A percentile compares a stretch with the other conserved stretches of the same genome.
Conservation (phyloP, 2,329 filamentous ascomycete species). For the Bisporella sp. region DNA sequence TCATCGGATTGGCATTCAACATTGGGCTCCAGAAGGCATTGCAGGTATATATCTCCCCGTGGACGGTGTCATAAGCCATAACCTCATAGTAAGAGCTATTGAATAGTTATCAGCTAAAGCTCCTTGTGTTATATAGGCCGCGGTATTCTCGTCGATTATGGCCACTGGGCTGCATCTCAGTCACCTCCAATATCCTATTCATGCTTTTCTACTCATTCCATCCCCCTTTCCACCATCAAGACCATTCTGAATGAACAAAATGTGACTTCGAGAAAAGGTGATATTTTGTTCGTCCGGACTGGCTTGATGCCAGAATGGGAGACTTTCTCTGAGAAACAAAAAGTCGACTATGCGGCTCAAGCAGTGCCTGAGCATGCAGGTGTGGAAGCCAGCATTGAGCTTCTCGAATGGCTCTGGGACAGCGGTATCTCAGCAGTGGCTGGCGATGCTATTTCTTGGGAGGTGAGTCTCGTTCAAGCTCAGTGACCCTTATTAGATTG, state of each 20-base stretch:
- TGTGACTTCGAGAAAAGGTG: slow-evolving; percentile 40
- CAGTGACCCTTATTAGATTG: background rate
- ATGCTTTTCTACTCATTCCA: slow-evolving; percentile 33
- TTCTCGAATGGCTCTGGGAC: slow-evolving; percentile 31
- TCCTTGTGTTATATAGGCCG: slow-evolving; percentile 29
- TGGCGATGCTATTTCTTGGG: slow-evolving; percentile 34
- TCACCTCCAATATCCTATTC: slow-evolving; percentile 28
- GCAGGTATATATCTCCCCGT: slow-evolving; percentile 21
- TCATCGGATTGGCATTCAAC: slow-evolving; percentile 39
- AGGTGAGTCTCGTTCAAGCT: slow-evolving; percentile 12
- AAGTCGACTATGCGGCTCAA: slow-evolving; percentile 24
- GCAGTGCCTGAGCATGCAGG: slow-evolving; percentile 29
- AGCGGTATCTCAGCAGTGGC: slow-evolving; percentile 29
- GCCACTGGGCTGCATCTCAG: slow-evolving; percentile 31
- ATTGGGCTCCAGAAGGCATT: slow-evolving; percentile 42
- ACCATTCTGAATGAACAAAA: slow-evolving; percentile 34
- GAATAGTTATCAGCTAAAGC: background rate
- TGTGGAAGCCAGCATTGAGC: slow-evolving; percentile 26
- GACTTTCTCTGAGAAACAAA: slow-evolving; percentile 25
- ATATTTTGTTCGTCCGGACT: slow-evolving; percentile 44
- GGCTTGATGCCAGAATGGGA: slow-evolving; percentile 36
- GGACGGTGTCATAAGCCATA: too few relatives aligned
- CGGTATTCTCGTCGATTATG: slow-evolving; percentile 45
- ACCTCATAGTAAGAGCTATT: too few relatives aligned
- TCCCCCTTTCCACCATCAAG: slow-evolving; percentile 30